These are phyloP conservation scores for Malus fusca DNA, from an alignment of 306 rosid genomes.

Conservation along the genomic window DNA sequence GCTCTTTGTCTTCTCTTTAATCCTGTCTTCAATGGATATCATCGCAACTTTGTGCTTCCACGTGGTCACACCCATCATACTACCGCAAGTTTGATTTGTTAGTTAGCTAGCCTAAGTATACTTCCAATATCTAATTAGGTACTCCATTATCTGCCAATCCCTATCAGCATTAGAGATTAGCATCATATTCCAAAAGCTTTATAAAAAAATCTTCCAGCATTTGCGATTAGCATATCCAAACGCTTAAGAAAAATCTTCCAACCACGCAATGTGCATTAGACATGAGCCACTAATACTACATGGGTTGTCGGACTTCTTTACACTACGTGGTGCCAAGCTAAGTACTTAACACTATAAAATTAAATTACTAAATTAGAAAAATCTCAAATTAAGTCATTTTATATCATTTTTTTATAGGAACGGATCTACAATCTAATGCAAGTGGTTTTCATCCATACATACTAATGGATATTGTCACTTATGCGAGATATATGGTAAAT, in stretches of 20 bases:
- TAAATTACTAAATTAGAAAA: neutral
- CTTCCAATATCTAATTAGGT: neutral
- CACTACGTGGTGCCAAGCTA: neutral
- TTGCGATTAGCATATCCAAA: neutral
- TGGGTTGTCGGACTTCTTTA: neutral
- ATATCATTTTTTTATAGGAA: too few relatives aligned
- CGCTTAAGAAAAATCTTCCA: neutral
- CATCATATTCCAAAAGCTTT: neutral
- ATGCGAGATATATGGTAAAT: neutral
- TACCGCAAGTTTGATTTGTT: neutral
- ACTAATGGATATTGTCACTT: neutral
- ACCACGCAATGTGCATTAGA: neutral
- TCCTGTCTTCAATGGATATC: neutral
- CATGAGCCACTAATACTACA: neutral
- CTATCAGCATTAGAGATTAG: neutral
- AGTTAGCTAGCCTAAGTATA: neutral
- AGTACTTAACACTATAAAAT: neutral
- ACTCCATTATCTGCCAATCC: neutral
- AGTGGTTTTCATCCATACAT: too few relatives aligned
- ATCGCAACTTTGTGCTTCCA: constrained; percentile 9
- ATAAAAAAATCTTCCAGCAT: neutral
- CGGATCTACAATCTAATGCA: too few relatives aligned
- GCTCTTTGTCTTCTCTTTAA: constrained; percentile 3
- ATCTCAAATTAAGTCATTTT: neutral
- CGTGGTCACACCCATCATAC: neutral